These are phyloP conservation scores for Akebia trifoliata DNA, from an alignment of 164 flowering plant genomes.

Conservation along the genomic window DNA sequence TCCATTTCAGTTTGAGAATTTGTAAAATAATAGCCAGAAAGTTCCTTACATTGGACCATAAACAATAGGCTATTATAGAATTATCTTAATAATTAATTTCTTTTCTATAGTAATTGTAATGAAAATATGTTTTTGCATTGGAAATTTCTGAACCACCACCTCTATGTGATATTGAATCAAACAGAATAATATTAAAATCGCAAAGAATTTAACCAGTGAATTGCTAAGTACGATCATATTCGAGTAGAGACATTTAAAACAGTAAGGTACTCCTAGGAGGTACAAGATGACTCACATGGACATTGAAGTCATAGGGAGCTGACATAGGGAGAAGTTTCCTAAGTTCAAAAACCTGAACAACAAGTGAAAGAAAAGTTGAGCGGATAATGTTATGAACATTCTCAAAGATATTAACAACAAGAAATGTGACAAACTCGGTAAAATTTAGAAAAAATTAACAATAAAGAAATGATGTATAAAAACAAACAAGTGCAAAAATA, in stretches of 20 bases:
- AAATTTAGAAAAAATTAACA: neutral
- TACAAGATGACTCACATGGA: slow-evolving; percentile 60
- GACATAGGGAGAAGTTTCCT: slow-evolving; percentile 85
- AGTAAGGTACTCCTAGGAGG: neutral
- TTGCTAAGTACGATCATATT: neutral
- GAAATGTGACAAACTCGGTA: neutral
- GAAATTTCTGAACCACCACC: too few species aligned
- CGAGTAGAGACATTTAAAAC: neutral
- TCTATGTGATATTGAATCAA: too few species aligned
- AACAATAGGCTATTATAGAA: too few species aligned
- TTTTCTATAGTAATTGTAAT: too few species aligned
- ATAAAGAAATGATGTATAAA: too few species aligned
- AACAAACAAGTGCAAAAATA: too few species aligned
- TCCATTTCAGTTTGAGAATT: too few species aligned
- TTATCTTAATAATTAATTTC: too few species aligned
- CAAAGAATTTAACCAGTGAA: neutral
- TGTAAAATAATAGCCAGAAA: too few species aligned
- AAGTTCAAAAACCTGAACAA: slow-evolving; percentile 71
- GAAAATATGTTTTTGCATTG: too few species aligned
- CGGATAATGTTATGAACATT: slow-evolving; percentile 1
- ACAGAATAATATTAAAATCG: too few species aligned
- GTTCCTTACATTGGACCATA: too few species aligned
- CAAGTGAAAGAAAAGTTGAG: slow-evolving; percentile 7
- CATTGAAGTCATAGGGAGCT: slow-evolving; percentile 75
- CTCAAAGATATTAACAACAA: neutral